Evolutionary conservation across 257 asterid species (phyloP).

Genomic region (Solanum stenotomum): DNA sequence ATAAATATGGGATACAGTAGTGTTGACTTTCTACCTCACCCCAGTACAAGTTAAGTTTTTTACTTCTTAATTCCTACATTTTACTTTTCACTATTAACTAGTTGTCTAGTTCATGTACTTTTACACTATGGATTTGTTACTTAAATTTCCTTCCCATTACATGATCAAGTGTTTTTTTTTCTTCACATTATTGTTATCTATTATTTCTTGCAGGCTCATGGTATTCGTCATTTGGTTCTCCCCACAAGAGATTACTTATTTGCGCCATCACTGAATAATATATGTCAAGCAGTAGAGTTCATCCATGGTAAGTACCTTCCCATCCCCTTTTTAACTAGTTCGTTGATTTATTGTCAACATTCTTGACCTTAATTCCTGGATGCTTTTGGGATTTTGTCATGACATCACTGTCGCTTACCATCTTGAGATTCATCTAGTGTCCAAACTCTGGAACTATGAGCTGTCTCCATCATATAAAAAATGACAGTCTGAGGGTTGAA

Average conservation of each 20-base stretch:
- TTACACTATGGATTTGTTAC: neutral
- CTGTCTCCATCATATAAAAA: neutral
- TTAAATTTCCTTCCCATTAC: neutral
- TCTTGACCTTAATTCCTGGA: neutral
- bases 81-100: neutral
- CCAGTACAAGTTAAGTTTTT: neutral
- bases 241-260: conserved; percentile 45
- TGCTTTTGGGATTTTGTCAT: neutral
- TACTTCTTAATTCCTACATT: neutral
- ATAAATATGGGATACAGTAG: neutral
- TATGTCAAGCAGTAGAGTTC: conserved; percentile 37
- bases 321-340: neutral
- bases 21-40: neutral
- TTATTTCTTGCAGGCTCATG: conserved; percentile 23
- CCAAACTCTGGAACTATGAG: neutral
- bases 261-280: conserved; percentile 33
- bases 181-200: neutral
- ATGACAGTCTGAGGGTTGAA: neutral
- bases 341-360: neutral
- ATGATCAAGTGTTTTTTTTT: neutral
- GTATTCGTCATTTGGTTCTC: conserved; percentile 34
- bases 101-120: neutral
- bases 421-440: neutral
- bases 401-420: conserved; percentile 15
- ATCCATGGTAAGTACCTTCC: conserved; percentile 20